Evolutionary conservation across 1,139 yeast genomes (phyloP), one percentile per base, ranked within the genome.

Genomic region (Geotrichum restrictum): DNA sequence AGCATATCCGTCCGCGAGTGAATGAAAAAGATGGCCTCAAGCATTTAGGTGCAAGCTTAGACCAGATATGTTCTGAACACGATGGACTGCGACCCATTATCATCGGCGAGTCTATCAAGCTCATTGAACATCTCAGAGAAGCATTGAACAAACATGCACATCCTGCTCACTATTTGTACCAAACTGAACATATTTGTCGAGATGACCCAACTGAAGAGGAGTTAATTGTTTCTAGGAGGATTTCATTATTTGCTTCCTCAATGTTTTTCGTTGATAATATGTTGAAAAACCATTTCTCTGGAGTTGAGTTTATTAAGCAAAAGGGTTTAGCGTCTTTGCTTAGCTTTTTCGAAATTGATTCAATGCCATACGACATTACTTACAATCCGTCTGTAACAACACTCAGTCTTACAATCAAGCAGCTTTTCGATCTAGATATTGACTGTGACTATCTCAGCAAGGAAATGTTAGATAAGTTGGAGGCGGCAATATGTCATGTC

Each of bases 11-110:
- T 3, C 49, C 56, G 3, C 59, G 57, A 38, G 41, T 61, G 27
- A 48, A 56, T 4, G 55, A 57, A 36, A 62, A 59, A 31, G 66
- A 62, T 16, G 57, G 75, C 73, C 61, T 74, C 78, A 13, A 74
- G 74, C 21, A 76, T 71, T 66, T 88, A 31, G 96, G 96, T 0
- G 73, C 79, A 36, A 77, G 86, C 0, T 76, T 89, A 61, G 96
- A 89, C 64, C 95, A 88, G 59, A 71, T 91, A 48, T 83, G 88
- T 6, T 78, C 96, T 61, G 97, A 91, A 65, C 88, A 88, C 62
- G 85, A 95, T 1, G 78, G 77, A 1, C 73, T 89, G 54, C 81
- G 86, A 52, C 83, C 85, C 0, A 64, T 71, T 0, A 80, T 91
- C 34, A 69, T 81, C 51, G 68, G 72, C 4, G 80, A 81, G 52